Conservation (phyloP, 768 basidiomycete genomes). For the Rubroboletus satanas region DNA sequence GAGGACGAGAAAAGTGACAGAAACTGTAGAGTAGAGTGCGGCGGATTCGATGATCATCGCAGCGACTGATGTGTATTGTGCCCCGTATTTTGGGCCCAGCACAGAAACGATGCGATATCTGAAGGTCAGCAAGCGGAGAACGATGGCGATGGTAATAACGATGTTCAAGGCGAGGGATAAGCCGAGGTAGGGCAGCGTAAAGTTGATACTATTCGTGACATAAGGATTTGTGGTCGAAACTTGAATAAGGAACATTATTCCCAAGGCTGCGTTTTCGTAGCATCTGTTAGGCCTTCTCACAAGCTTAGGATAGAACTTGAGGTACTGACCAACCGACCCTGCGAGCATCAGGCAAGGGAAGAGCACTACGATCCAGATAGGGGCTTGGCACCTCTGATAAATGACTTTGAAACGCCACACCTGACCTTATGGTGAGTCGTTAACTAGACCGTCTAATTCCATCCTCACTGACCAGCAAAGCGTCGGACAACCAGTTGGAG, state of each 20-base stretch:
- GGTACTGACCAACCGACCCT: slow-evolving; percentile 6
- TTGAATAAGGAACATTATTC: slow-evolving; percentile 9
- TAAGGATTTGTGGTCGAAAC: slow-evolving; percentile 12
- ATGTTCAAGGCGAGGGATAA: slow-evolving; percentile 33
- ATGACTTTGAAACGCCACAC: slow-evolving; percentile 20
- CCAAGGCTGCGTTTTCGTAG: background rate
- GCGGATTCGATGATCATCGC: slow-evolving; percentile 38
- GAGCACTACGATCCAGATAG: slow-evolving; percentile 7
- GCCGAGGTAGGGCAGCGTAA: slow-evolving; percentile 22
- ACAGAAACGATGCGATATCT: slow-evolving; percentile 9
- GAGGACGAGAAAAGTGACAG: slow-evolving; percentile 29
- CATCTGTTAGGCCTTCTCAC: background rate
- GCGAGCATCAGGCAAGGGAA: slow-evolving; percentile 10
- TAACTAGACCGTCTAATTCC: background rate
- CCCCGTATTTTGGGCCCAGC: slow-evolving; percentile 23
- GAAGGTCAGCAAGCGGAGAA: slow-evolving; percentile 22
- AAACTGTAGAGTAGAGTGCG: slow-evolving; percentile 26
- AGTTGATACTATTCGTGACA: slow-evolving; percentile 9
- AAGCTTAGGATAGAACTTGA: background rate
- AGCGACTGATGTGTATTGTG: slow-evolving; percentile 30
- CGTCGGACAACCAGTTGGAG: slow-evolving; percentile 18
- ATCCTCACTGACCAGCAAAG: slow-evolving; percentile 13
- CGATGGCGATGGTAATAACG: slow-evolving; percentile 32
- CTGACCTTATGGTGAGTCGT: background rate
- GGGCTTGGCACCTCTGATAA: slow-evolving; percentile 4